Evolutionary conservation across 2,329 filamentous ascomycete genomes (phyloP).

Genomic region (Nothophoma quercina): DNA sequence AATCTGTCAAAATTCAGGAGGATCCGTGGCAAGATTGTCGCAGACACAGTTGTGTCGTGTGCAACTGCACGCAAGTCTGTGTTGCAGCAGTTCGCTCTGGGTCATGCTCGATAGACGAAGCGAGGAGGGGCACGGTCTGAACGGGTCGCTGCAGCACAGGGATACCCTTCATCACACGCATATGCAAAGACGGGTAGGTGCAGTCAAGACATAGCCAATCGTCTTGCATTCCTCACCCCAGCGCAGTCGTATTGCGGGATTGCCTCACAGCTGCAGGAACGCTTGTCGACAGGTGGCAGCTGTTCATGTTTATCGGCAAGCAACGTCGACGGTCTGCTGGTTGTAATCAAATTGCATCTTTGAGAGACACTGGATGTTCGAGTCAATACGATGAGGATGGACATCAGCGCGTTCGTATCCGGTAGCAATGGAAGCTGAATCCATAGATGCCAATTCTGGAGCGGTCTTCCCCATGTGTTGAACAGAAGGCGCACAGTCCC

Average conservation of each 20-base stretch:
- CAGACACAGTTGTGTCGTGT: slow-evolving; percentile 26
- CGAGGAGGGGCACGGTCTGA: slow-evolving; percentile 29
- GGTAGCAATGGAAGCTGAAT: background rate
- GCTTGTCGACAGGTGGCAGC: slow-evolving; percentile 33
- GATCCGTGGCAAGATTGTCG: slow-evolving; percentile 6
- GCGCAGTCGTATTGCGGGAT: slow-evolving; percentile 42
- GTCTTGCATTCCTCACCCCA: slow-evolving; percentile 19
- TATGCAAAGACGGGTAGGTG: slow-evolving; percentile 49
- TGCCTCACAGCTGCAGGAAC: slow-evolving; percentile 50
- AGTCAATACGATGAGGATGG: background rate
- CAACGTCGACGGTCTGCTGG: background rate
- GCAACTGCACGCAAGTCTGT: slow-evolving; percentile 29
- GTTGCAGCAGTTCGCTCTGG: slow-evolving; percentile 27
- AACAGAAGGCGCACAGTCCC: slow-evolving; percentile 43
- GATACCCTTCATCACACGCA: slow-evolving; percentile 47
- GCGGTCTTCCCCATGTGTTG: slow-evolving; percentile 39
- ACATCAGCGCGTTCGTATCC: background rate
- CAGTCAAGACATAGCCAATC: slow-evolving; percentile 44
- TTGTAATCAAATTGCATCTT: too few relatives aligned
- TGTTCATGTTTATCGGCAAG: slow-evolving; percentile 12
- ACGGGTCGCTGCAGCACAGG: slow-evolving; percentile 28
- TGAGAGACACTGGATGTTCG: too few relatives aligned
- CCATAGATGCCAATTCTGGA: slow-evolving; percentile 37
- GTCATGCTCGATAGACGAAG: slow-evolving; percentile 28
- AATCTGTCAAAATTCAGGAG: slow-evolving; percentile 1